Conservation (phyloP, 805 yeast genomes). For the Wickerhamomyces alni region DNA sequence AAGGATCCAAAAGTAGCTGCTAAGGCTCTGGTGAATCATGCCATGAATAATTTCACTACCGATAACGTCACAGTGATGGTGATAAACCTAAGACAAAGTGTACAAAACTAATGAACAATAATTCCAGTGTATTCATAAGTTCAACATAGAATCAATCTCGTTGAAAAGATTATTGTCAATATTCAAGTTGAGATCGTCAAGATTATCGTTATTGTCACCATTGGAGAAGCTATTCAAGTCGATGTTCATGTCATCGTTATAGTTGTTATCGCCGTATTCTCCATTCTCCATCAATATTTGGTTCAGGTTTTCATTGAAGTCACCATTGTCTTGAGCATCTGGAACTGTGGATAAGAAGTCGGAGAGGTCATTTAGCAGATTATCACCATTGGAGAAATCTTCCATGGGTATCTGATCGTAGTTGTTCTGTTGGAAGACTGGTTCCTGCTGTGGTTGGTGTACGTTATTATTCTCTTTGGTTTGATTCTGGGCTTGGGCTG, state of each 20-base stretch:
- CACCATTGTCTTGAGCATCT: conserved; percentile 24
- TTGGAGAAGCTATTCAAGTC: background rate
- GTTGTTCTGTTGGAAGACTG: background rate
- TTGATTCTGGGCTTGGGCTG: conserved; percentile 1
- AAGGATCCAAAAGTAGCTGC: conserved; percentile 63
- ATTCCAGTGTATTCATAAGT: conserved; percentile 8
- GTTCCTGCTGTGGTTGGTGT: conserved; percentile 3
- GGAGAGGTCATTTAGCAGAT: conserved; percentile 23
- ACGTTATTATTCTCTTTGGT: background rate
- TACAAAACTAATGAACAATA: background rate
- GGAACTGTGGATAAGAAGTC: conserved; percentile 23
- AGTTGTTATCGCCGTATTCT: conserved; percentile 2
- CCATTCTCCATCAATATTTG: conserved; percentile 18
- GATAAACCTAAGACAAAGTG: conserved; percentile 31
- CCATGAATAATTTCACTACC: conserved; percentile 73
- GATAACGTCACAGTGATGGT: conserved; percentile 96
- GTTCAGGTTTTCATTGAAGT: conserved; percentile 18
- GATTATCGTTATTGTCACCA: conserved; percentile 3
- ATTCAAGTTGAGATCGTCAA: conserved; percentile 2
- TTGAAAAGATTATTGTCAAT: conserved; percentile 19
- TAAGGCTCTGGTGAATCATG: conserved; percentile 58
- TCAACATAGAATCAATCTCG: conserved; percentile 22
- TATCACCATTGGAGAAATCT: conserved; percentile 10
- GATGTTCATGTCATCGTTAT: conserved; percentile 4
- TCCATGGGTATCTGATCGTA: conserved; percentile 1